Conservation (phyloP, 2,329 filamentous ascomycete species). For the Colletotrichum costaricense region DNA sequence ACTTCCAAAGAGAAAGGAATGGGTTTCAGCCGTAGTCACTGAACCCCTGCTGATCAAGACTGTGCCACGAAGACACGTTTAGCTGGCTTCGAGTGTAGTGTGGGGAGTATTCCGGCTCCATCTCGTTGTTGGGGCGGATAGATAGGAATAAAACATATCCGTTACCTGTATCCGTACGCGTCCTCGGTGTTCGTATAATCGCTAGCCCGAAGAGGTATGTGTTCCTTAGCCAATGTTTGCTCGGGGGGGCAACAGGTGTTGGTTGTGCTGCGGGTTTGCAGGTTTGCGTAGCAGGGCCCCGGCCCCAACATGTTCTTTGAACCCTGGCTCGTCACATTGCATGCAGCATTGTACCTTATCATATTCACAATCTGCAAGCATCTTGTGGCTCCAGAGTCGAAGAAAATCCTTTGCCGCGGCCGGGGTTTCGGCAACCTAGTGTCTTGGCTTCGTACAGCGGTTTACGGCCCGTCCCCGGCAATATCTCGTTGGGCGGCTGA, state of each 20-base stretch:
- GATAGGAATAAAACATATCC: too few relatives aligned
- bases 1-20: conserved; percentile 38
- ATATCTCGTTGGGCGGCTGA: background rate
- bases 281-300: background rate
- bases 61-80: background rate
- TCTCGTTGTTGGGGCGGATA: too few relatives aligned
- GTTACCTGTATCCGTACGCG: too few relatives aligned
- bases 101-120: too few relatives aligned
- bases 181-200: too few relatives aligned
- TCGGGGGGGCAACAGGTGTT: background rate
- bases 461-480: background rate
- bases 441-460: background rate
- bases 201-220: too few relatives aligned
- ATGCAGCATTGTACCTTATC: background rate
- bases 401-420: background rate
- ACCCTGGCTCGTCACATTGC: background rate
- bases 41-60: background rate
- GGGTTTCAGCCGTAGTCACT: conserved; percentile 38
- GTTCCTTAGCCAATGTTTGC: too few relatives aligned
- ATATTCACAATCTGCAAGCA: background rate
- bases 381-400: background rate
- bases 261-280: background rate
- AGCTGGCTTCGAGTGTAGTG: too few relatives aligned
- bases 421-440: background rate
- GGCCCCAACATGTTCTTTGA: background rate